These are phyloP conservation scores for Candida incommunis DNA, from an alignment of 805 yeast species.

Conservation along the genomic window DNA sequence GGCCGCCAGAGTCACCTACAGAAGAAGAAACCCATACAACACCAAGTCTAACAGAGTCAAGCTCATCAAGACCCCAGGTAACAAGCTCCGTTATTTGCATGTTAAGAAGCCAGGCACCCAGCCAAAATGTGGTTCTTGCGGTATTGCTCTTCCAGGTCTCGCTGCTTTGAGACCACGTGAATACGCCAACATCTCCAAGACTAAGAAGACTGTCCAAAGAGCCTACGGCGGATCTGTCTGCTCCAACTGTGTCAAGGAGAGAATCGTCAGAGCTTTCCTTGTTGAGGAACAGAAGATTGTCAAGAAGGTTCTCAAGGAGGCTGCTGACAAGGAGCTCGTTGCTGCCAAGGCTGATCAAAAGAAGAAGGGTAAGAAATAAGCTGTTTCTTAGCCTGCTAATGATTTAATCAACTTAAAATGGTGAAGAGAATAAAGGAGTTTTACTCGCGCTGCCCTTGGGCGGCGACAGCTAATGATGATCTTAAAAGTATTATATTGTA, in stretches of 20 bases:
- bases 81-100: constrained; percentile 96
- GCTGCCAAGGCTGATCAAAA: constrained; percentile 33
- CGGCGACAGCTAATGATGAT: too few species aligned
- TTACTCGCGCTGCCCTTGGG: too few species aligned
- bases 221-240: constrained; percentile 99
- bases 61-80: constrained; percentile 99
- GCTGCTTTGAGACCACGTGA: constrained; percentile 96
- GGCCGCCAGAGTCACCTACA: constrained; percentile 99
- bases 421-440: too few species aligned
- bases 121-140: constrained; percentile 57
- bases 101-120: constrained; percentile 81
- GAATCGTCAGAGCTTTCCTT: constrained; percentile 98
- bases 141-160: constrained; percentile 66
- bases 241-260: constrained; percentile 94
- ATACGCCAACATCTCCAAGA: constrained; percentile 88
- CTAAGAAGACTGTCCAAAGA: constrained; percentile 97
- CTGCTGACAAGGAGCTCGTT: constrained; percentile 75
- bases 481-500: not conserved
- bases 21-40: constrained; percentile 99
- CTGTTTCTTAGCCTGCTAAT: too few species aligned
- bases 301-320: constrained; percentile 97
- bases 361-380: constrained; percentile 19
- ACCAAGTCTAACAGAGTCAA: constrained; percentile 98
- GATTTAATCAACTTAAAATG: not conserved
- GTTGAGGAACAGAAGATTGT: constrained; percentile 99